Base-by-base conservation (phyloP, 345 rosid species). In the Firmiana major region DNA sequence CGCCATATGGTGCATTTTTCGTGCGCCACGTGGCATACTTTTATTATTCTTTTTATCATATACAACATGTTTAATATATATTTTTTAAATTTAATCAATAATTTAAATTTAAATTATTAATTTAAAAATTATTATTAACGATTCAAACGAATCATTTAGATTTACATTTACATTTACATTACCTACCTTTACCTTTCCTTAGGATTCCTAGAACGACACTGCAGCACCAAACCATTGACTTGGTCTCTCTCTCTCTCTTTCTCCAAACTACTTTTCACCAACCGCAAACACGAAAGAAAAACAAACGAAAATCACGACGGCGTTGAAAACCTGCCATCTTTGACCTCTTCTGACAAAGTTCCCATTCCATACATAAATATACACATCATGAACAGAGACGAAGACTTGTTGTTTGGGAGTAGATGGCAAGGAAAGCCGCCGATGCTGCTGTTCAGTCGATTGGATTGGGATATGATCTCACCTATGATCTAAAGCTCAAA, bases 391-490 rank as follows among this genome's bases (percentile, higher is more conserved):
- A 51, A 34, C 11, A 71, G 6, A n/a, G 46, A 71, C 31, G 28
- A 71, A 71, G 74, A 31, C 9, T 51, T 71, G 28, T 28, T 49
- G 13, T 31, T 49, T 31, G 26, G 17, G 60, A 49, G 15, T 31
- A 53, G 60, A 73, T 73, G 76, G 76, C 76, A 34, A 73, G 60
- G 64, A 78, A 84, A 80, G 94, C 92, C 64, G 91, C 94, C 40
- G 83, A 86, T 79, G 63, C 84, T 79, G 92, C 91, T 28, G 84
- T 89, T 78, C 83, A 79, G 16, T 85, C 91, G 13, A 89, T 90
- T 28, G 94, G 94, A 40, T 75, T 86, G 51, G 94, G 94, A 48
- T 90, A 89, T 26, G 92, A 90, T 79, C 67, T 89, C 36, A 82
- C 92, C 21, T 36, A 48, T 1, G 94, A 90, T 86, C 80, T 89